Percentiles rank a stretch among this genome's conserved stretches.
phyloP scores from a whole-genome alignment of 495 filamentous ascomycete genomes.

The Margaritispora aquatica region DNA sequence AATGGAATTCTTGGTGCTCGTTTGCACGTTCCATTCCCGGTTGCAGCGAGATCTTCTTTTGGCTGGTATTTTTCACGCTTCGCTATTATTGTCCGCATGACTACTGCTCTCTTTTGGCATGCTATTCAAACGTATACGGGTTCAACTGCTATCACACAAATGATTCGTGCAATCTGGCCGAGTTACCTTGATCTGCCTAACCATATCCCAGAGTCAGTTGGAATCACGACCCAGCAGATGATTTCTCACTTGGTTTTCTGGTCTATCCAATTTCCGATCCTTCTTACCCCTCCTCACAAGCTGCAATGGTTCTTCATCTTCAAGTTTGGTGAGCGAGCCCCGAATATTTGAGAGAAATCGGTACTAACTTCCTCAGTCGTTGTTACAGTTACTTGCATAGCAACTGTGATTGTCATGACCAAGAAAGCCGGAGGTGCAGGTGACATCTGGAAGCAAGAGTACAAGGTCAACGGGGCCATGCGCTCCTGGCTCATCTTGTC shows the following conservation, averaged over 20 bases:
- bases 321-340: slow-evolving; percentile 27
- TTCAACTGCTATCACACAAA: slow-evolving; percentile 35
- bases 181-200: slow-evolving; percentile 38
- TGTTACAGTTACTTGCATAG: slow-evolving; percentile 33
- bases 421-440: slow-evolving; percentile 37
- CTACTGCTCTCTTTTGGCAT: slow-evolving; percentile 42
- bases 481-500: slow-evolving; percentile 37
- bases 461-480: slow-evolving; percentile 29
- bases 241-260: slow-evolving; percentile 42
- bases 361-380: slow-evolving; percentile 21
- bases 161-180: slow-evolving; percentile 40
- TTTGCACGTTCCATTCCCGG: slow-evolving; percentile 38
- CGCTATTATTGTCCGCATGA: slow-evolving; percentile 34
- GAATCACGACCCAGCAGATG: slow-evolving; percentile 45
- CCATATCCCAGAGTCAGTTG: slow-evolving; percentile 38
- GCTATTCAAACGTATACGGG: slow-evolving; percentile 38
- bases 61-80: slow-evolving; percentile 36
- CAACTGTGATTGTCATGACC: slow-evolving; percentile 37
- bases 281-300: slow-evolving; percentile 43
- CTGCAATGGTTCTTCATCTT: slow-evolving; percentile 45
- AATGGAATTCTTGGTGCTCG: slow-evolving; percentile 42
- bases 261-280: slow-evolving; percentile 40
- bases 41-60: slow-evolving; percentile 35
- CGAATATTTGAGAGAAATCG: background rate
- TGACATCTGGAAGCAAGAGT: slow-evolving; percentile 38